Percentiles rank a stretch among this genome's conserved stretches.
Conservation (phyloP, 164 flowering plant genomes). For the Vitis rupestris region DNA sequence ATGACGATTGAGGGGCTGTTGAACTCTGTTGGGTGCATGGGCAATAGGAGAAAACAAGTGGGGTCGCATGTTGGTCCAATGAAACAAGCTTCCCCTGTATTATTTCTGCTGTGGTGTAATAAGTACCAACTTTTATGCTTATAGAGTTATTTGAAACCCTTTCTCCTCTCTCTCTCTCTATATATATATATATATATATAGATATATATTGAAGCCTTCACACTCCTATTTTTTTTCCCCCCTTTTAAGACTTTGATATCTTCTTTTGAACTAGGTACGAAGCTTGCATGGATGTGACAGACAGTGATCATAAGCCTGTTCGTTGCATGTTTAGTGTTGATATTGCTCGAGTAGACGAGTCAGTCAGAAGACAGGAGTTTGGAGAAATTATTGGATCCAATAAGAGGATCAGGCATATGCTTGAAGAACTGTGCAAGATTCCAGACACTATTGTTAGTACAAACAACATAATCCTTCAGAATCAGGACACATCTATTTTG, state of each 20-base stretch:
- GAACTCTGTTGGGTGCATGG: background rate
- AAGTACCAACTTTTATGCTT: background rate
- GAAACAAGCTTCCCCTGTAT: background rate
- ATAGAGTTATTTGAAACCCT: too few species aligned
- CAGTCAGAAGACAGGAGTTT: conserved; percentile 77
- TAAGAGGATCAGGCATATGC: conserved; percentile 46
- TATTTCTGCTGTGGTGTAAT: background rate
- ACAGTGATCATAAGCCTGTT: conserved; percentile 99
- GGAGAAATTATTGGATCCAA: conserved; percentile 67
- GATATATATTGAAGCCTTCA: too few species aligned
- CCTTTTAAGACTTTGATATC: conserved; percentile 1
- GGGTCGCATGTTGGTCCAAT: background rate
- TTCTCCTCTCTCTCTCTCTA: background rate
- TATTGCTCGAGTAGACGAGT: conserved; percentile 74
- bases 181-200: background rate
- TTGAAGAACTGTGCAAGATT: conserved; percentile 45
- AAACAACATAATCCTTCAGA: conserved; percentile 70
- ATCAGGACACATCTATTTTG: conserved; percentile 63
- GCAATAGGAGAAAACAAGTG: background rate
- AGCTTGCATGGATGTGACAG: conserved; percentile 97
- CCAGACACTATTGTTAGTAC: conserved; percentile 81
- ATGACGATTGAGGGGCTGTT: background rate
- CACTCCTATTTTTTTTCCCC: background rate
- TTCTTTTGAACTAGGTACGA: conserved; percentile 61
- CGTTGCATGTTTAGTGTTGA: conserved; percentile 70